A percentile compares a stretch with the other conserved stretches of the same genome.
These are phyloP conservation scores for Monosporascus cannonballus DNA, from an alignment of 2,329 filamentous ascomycete genomes.

Conservation along the genomic window DNA sequence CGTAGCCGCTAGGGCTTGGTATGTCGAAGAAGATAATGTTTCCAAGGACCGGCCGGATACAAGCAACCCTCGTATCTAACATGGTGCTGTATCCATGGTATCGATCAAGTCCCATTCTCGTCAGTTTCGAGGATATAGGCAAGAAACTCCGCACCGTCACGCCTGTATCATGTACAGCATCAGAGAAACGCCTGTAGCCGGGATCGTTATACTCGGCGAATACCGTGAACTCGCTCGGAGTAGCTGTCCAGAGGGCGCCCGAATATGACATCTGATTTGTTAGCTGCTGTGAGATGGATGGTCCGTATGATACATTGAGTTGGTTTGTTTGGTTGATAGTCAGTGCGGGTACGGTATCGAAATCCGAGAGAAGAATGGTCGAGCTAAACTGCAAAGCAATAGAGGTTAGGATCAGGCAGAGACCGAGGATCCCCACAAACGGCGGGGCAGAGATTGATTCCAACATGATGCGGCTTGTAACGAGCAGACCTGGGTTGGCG, in stretches of 20 bases:
- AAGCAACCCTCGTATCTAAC: neutral
- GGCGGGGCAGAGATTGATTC: neutral
- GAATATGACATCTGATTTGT: no score
- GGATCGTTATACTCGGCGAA: neutral
- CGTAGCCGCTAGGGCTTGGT: neutral
- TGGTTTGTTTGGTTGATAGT: neutral
- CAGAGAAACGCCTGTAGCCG: neutral
- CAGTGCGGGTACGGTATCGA: neutral
- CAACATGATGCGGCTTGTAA: neutral
- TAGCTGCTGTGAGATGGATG: fast-evolving
- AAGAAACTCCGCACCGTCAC: neutral
- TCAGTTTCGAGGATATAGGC: neutral
- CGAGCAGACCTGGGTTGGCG: neutral
- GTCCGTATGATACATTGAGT: neutral
- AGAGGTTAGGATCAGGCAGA: neutral
- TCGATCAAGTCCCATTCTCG: neutral
- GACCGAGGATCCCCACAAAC: neutral
- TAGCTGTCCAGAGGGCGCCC: neutral
- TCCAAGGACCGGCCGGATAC: neutral
- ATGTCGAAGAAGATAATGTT: neutral
- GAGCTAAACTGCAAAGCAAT: neutral
- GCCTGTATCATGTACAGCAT: neutral
- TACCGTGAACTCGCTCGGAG: neutral
- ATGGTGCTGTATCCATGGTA: neutral
- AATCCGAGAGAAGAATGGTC: neutral